Base-by-base conservation (phyloP, 1,139 yeast species). In the Pichia sp. region DNA sequence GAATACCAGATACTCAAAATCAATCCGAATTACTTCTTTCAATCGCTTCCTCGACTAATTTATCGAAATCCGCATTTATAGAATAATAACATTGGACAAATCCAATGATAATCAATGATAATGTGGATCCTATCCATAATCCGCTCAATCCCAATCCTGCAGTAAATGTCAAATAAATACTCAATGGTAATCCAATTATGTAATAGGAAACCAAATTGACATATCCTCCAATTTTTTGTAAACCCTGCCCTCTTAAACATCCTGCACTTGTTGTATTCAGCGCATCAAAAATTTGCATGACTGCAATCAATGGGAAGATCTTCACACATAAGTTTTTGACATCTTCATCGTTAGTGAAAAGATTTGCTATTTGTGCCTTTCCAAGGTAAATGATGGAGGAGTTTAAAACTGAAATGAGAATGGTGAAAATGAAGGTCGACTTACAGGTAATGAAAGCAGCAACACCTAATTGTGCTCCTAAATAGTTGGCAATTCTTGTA, bases 181-280 rank as follows among this genome's bases (percentile, higher is more conserved):
- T 69, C 39, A 75, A 54, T 4, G 81, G 82, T 32, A 77, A 60
- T 3, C 81, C 82, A 36, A 77, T 60, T 2, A 73, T 58, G 55
- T 77, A 77, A 54, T 77, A 77, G 1, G 78, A 67, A 29, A 75
- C 52, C 47, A 77, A 61, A 52, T 77, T 77, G 35, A 75, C 75
- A 39, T 73, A 71, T 7, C 81, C 81, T 3, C 81, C 81, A 41
- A 77, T 75, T 53, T 70, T 73, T 27, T 79, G 77, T 55, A 73
- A 72, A 23, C 81, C 81, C 56, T 77, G 81, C 11, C 82, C 82
- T 50, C 81, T 64, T 40, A 77, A 65, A 50, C 80, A 74, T 3
- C 82, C 82, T 3, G 81, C 81, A 4, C 78, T 72, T 44, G 74
- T 75, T 7, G 81, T 78, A 58, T 76, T 77, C 64, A 74, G 62